phyloP scores from a whole-genome alignment of 768 basidiomycete species.

The Hygrophoropsis aurantiaca region DNA sequence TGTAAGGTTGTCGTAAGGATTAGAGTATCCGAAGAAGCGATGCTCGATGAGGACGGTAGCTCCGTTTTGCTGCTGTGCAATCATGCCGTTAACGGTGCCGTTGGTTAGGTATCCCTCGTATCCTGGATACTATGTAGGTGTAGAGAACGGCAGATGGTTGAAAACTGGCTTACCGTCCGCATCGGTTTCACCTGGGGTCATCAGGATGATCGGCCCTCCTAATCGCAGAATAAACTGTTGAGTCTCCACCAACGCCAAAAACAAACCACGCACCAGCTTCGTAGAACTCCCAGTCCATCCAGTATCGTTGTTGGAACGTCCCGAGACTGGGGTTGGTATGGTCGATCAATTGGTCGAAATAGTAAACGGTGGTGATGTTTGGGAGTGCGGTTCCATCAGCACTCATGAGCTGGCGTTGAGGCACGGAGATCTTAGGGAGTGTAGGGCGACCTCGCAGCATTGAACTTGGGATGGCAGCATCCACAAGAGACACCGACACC shows the following conservation, averaged over 20 bases:
- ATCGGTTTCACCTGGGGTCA: conserved; percentile 65
- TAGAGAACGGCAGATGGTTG: neutral
- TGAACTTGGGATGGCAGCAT: conserved; percentile 18
- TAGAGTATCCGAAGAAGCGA: conserved; percentile 75
- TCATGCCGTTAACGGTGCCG: conserved; percentile 57
- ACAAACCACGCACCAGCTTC: conserved; percentile 36
- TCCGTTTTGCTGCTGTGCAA: conserved; percentile 66
- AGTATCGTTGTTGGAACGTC: conserved; percentile 77
- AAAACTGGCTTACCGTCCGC: conserved; percentile 36
- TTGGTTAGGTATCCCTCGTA: conserved; percentile 62
- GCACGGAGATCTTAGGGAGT: conserved; percentile 13
- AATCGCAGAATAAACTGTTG: conserved; percentile 44
- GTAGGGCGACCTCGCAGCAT: conserved; percentile 18
- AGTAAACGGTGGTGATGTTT: conserved; percentile 24
- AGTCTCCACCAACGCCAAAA: conserved; percentile 21
- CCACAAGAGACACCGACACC: conserved; percentile 6
- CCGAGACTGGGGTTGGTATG: conserved; percentile 58
- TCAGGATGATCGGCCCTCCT: conserved; percentile 26
- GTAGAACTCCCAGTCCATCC: conserved; percentile 70
- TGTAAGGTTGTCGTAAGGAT: conserved; percentile 61
- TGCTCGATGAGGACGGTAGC: conserved; percentile 68
- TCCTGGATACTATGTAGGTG: conserved; percentile 8
- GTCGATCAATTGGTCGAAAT: conserved; percentile 37
- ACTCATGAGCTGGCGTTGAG: conserved; percentile 9
- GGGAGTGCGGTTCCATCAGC: conserved; percentile 26